Evolutionary conservation across 805 yeast species (phyloP).

Genomic region (Metschnikowia rubicola): DNA sequence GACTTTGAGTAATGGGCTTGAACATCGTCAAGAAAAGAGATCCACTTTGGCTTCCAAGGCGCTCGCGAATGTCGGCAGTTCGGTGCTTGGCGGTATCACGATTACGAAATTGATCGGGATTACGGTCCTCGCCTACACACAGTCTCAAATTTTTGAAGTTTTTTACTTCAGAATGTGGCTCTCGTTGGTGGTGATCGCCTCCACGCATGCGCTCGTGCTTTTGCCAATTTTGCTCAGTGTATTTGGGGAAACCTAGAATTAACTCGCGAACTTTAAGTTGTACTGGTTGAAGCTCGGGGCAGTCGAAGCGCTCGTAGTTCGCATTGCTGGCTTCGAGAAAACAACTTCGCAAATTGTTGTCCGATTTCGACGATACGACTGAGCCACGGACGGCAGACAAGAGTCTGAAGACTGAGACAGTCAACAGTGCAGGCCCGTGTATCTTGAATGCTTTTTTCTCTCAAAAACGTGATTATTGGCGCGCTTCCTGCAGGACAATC

Average conservation of each 20-base stretch:
- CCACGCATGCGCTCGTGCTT: constrained; percentile 72
- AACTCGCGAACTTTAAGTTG: not conserved
- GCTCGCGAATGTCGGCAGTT: constrained; percentile 76
- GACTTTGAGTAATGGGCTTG: constrained; percentile 2
- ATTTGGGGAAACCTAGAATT: constrained; percentile 39
- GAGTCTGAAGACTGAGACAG: not conserved
- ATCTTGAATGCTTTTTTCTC: too few species aligned
- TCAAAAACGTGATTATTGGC: not conserved
- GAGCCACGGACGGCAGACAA: not conserved
- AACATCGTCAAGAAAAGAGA: constrained; percentile 4
- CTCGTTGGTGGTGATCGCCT: constrained; percentile 69
- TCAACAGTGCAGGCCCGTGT: too few species aligned
- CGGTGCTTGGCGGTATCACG: constrained; percentile 88
- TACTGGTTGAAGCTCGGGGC: not conserved
- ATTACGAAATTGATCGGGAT: constrained; percentile 88
- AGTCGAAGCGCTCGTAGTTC: too few species aligned
- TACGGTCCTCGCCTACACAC: constrained; percentile 77
- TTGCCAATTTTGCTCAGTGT: constrained; percentile 70
- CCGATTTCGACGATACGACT: not conserved
- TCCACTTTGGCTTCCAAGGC: constrained; percentile 49
- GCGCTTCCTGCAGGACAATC: constrained; percentile 4
- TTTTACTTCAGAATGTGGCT: constrained; percentile 96
- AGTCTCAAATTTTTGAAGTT: constrained; percentile 82
- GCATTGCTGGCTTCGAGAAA: not conserved
- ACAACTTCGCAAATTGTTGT: not conserved